These are phyloP conservation scores for Aspergillus homomorphus DNA, from an alignment of 495 filamentous ascomycete genomes.

Conservation along the genomic window DNA sequence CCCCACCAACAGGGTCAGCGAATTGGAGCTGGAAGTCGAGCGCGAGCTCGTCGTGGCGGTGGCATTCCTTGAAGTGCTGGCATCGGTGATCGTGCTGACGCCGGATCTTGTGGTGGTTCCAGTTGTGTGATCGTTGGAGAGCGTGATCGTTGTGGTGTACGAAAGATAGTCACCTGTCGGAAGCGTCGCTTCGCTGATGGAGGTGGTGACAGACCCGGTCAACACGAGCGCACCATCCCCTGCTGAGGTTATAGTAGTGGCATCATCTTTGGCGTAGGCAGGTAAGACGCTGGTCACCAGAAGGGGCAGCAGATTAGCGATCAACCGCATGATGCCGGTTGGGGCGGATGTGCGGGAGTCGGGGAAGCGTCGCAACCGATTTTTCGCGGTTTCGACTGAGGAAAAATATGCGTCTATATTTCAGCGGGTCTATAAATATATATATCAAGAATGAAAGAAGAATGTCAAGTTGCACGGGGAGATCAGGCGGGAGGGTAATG, in stretches of 20 bases:
- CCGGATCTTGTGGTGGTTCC: slow-evolving; percentile 20
- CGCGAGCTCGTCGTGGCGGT: slow-evolving; percentile 20
- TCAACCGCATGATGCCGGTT: slow-evolving; percentile 15
- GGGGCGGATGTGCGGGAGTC: background rate
- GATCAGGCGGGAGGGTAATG: background rate
- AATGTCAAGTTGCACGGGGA: background rate
- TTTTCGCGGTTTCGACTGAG: background rate
- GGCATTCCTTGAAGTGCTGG: slow-evolving; percentile 30
- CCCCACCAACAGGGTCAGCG: slow-evolving; percentile 40
- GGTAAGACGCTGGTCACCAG: slow-evolving; percentile 10
- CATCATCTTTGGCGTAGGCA: slow-evolving; percentile 17
- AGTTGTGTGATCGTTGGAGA: slow-evolving; percentile 22
- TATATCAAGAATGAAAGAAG: background rate
- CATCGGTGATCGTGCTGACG: slow-evolving; percentile 20
- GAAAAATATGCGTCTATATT: no score
- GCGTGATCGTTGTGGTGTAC: slow-evolving; percentile 19
- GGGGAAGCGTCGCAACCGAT: background rate
- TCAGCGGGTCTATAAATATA: background rate
- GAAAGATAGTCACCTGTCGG: slow-evolving; percentile 37
- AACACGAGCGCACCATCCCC: slow-evolving; percentile 14
- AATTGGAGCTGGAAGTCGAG: slow-evolving; percentile 29
- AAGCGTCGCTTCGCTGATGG: slow-evolving; percentile 23
- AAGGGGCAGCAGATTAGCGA: slow-evolving; percentile 17
- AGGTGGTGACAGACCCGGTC: slow-evolving; percentile 20
- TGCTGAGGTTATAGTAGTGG: slow-evolving; percentile 13